A percentile compares a stretch with the other conserved stretches of the same genome.
Conservation (phyloP, 768 basidiomycete genomes). For the Steccherinum ochraceum region DNA sequence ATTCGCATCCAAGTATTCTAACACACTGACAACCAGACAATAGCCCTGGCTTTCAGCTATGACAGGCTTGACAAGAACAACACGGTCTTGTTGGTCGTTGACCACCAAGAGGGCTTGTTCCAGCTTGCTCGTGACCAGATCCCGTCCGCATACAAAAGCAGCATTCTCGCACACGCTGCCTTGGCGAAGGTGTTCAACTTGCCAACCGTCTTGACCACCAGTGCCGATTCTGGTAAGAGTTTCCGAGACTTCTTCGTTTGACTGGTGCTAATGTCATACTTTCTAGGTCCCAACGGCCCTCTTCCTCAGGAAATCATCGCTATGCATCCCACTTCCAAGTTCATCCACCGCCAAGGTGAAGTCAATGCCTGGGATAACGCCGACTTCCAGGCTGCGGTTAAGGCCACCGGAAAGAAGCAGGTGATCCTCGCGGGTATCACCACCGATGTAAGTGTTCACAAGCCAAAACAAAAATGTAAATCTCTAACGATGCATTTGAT, state of each 20-base stretch:
- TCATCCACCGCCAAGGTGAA: conserved; percentile 41
- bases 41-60: conserved; percentile 19
- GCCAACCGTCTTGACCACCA: conserved; percentile 40
- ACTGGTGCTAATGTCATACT: neutral
- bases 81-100: conserved; percentile 37
- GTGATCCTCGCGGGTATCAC: conserved; percentile 43
- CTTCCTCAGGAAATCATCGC: conserved; percentile 37
- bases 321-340: conserved; percentile 38
- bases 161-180: conserved; percentile 41
- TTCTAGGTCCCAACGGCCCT: conserved; percentile 41
- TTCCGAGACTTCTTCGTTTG: neutral
- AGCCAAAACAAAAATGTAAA: too few species aligned
- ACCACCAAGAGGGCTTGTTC: conserved; percentile 44
- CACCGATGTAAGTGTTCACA: conserved; percentile 41
- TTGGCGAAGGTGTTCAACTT: conserved; percentile 39
- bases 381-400: conserved; percentile 40
- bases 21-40: neutral
- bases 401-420: conserved; percentile 43
- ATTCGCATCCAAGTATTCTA: neutral
- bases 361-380: conserved; percentile 47
- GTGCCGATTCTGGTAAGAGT: conserved; percentile 33
- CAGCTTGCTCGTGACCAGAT: conserved; percentile 36
- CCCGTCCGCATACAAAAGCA: conserved; percentile 35
- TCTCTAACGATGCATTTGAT: too few species aligned
- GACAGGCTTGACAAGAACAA: conserved; percentile 40